Percentiles rank a stretch among this genome's conserved stretches.
These are phyloP conservation scores for Daldinia loculata DNA, from an alignment of 495 filamentous ascomycete genomes.

Conservation along the genomic window DNA sequence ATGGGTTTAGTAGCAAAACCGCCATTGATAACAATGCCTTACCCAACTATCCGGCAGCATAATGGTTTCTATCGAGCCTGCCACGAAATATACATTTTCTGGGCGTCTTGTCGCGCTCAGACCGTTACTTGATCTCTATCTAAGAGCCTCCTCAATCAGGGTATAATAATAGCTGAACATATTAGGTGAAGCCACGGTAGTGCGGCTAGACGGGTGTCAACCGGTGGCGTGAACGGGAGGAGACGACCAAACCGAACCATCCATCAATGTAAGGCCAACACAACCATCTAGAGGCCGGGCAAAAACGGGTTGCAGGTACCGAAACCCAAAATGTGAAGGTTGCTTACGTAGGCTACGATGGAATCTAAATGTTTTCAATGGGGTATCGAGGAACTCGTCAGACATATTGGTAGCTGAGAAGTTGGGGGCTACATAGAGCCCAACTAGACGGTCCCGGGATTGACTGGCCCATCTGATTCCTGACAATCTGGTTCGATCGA, in stretches of 20 bases:
- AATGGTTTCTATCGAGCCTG: slow-evolving; percentile 9
- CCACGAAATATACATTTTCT: slow-evolving; percentile 3
- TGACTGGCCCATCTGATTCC: slow-evolving; percentile 40
- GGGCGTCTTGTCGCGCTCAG: slow-evolving; percentile 8
- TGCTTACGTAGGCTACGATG: slow-evolving; percentile 25
- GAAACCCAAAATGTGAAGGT: slow-evolving; percentile 2
- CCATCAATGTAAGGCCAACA: slow-evolving; percentile 55
- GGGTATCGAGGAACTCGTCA: slow-evolving; percentile 14
- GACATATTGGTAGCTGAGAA: slow-evolving; percentile 29
- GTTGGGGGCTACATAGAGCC: slow-evolving; percentile 45
- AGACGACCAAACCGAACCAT: slow-evolving; percentile 44
- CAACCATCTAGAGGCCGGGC: slow-evolving; percentile 34
- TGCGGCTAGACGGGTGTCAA: slow-evolving; percentile 36
- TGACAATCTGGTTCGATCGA: slow-evolving; percentile 32
- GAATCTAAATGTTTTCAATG: slow-evolving; percentile 19
- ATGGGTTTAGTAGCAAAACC: slow-evolving; percentile 13
- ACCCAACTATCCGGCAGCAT: slow-evolving; percentile 26
- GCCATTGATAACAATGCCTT: slow-evolving; percentile 11
- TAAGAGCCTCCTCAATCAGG: slow-evolving; percentile 29
- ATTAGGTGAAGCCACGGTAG: slow-evolving; percentile 34
- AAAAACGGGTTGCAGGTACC: slow-evolving; percentile 12
- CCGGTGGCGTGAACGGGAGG: slow-evolving; percentile 24
- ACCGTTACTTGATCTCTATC: slow-evolving; percentile 15
- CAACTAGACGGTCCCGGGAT: slow-evolving; percentile 43
- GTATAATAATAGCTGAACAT: slow-evolving; percentile 36